phyloP scores from a whole-genome alignment of 139 green algal genomes.

The Chlorella sp. region DNA sequence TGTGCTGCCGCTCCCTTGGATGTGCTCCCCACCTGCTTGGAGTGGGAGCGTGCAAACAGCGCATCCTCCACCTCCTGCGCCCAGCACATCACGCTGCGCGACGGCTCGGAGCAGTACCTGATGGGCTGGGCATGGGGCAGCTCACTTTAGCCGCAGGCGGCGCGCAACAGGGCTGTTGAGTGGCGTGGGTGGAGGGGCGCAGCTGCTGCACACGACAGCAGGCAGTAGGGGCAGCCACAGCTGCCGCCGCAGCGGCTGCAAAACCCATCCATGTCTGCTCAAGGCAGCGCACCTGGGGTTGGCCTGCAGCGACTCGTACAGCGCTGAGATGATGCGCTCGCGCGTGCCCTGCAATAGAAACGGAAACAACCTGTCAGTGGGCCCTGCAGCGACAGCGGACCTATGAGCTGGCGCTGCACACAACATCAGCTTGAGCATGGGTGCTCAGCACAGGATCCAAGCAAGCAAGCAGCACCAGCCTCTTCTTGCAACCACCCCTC shows the following conservation, averaged over 20 bases:
- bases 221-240: background rate
- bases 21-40: constrained; percentile 4
- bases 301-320: constrained; percentile 8
- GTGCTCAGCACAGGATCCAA: no score
- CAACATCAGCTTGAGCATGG: no score
- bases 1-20: background rate
- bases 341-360: background rate
- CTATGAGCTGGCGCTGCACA: no score
- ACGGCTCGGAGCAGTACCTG: constrained; percentile 16
- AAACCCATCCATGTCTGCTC: no score
- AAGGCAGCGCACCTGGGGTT: background rate
- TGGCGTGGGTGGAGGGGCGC: no score
- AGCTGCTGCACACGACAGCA: no score
- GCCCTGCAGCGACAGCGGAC: no score
- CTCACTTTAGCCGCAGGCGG: no score
- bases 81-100: constrained; percentile 1
- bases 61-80: constrained; percentile 8
- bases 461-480: no score
- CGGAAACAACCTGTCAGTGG: no score
- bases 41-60: constrained; percentile 13
- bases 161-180: no score
- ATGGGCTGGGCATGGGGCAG: background rate
- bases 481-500: no score
- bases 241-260: background rate
- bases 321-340: constrained; percentile 4